phyloP scores from a whole-genome alignment of 805 yeast species.

The Candida hungchunana region DNA sequence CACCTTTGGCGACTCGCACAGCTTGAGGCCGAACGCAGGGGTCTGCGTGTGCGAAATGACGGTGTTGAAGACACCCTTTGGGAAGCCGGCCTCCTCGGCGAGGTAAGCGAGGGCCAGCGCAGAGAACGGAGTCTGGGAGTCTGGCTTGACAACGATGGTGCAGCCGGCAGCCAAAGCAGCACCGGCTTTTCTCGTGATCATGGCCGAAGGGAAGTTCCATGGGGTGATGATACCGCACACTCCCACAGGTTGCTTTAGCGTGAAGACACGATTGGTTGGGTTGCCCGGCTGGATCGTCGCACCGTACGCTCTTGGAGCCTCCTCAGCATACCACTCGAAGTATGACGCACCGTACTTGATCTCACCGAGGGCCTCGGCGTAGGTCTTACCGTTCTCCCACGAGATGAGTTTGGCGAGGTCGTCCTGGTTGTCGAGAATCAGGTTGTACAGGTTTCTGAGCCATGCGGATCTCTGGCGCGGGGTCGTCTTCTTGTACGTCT shows the following conservation, averaged over 20 bases:
- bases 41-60: constrained; percentile 46
- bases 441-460: constrained; percentile 45
- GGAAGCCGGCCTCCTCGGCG: constrained; percentile 57
- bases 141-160: constrained; percentile 57
- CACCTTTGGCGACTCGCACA: constrained; percentile 45
- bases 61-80: constrained; percentile 52
- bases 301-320: constrained; percentile 54
- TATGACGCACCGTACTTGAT: constrained; percentile 62
- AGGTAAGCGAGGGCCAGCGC: constrained; percentile 54
- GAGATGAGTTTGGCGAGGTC: constrained; percentile 53
- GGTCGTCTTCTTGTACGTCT: constrained; percentile 41
- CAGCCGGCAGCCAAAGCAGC: constrained; percentile 68
- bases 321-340: constrained; percentile 84
- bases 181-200: constrained; percentile 62
- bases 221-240: constrained; percentile 62
- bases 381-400: constrained; percentile 59
- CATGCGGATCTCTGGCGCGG: constrained; percentile 47
- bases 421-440: constrained; percentile 51
- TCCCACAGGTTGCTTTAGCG: constrained; percentile 52
- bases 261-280: constrained; percentile 46
- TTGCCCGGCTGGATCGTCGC: constrained; percentile 52
- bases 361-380: constrained; percentile 52
- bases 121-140: constrained; percentile 56
- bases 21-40: constrained; percentile 47
- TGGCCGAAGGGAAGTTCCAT: constrained; percentile 65